Evolutionary conservation across 805 yeast genomes (phyloP).

Genomic region (Dipodascopsis uninucleata): DNA sequence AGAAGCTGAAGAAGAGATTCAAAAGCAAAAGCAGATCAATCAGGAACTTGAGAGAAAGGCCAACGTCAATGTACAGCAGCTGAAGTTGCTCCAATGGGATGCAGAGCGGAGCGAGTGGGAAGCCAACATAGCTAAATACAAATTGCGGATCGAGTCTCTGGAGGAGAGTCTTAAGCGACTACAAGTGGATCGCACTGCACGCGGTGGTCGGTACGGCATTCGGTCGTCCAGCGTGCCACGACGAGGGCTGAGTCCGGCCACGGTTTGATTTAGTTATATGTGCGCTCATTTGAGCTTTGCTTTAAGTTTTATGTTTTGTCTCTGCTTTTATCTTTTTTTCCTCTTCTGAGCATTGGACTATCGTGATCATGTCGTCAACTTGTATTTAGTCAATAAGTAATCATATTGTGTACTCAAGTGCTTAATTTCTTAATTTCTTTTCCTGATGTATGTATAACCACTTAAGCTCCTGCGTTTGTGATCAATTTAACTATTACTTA

Average conservation of each 20-base stretch:
- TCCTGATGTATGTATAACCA: too few relatives aligned
- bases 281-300: too few relatives aligned
- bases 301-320: too few relatives aligned
- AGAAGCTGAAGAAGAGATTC: conserved; percentile 34
- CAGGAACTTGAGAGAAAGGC: conserved; percentile 26
- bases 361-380: too few relatives aligned
- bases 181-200: conserved; percentile 20
- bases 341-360: too few relatives aligned
- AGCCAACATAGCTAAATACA: conserved; percentile 31
- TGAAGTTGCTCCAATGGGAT: conserved; percentile 32
- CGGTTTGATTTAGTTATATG: too few relatives aligned
- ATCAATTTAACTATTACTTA: too few relatives aligned
- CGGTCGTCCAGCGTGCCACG: conserved; percentile 27
- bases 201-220: conserved; percentile 29
- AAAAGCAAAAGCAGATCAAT: conserved; percentile 30
- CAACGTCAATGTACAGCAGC: conserved; percentile 31
- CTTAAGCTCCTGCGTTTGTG: too few relatives aligned
- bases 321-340: too few relatives aligned
- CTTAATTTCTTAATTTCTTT: too few relatives aligned
- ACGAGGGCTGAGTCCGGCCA: conserved; percentile 25
- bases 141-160: conserved; percentile 31
- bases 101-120: conserved; percentile 35
- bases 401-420: too few relatives aligned
- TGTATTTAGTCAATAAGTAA: too few relatives aligned
- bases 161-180: conserved; percentile 34